Evolutionary conservation across 805 yeast species (phyloP).

Genomic region (Wickerhamiella allomyrinae): DNA sequence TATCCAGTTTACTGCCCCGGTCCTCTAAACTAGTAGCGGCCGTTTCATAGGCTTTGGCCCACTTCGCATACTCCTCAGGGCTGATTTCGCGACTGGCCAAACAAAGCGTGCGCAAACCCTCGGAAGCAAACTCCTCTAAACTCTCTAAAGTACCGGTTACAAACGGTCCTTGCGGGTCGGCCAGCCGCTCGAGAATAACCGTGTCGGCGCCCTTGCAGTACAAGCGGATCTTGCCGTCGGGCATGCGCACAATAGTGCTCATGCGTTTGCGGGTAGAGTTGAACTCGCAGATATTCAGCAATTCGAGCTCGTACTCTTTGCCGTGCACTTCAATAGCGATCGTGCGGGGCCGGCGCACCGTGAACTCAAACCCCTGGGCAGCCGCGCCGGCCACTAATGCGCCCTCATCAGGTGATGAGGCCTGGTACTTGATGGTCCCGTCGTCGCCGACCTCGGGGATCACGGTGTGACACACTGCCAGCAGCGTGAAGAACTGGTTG

Average conservation of each 20-base stretch:
- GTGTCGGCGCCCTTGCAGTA: slow-evolving; percentile 98
- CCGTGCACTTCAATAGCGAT: slow-evolving; percentile 51
- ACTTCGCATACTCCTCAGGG: slow-evolving; percentile 57
- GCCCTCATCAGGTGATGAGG: slow-evolving; percentile 99
- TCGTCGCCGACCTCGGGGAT: slow-evolving; percentile 65
- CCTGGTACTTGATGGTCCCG: slow-evolving; percentile 69
- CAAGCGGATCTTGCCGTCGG: slow-evolving; percentile 78
- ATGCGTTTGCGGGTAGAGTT: slow-evolving; percentile 95
- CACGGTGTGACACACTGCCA: slow-evolving; percentile 94
- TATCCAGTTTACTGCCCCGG: slow-evolving; percentile 65
- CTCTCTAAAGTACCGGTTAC: slow-evolving; percentile 60
- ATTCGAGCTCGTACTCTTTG: slow-evolving; percentile 47
- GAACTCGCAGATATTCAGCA: slow-evolving; percentile 86
- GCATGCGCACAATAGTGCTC: slow-evolving; percentile 89
- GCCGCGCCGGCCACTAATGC: slow-evolving; percentile 97
- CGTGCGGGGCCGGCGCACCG: slow-evolving; percentile 70
- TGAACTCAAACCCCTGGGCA: slow-evolving; percentile 66
- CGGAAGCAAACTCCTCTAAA: slow-evolving; percentile 91
- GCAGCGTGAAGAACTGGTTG: slow-evolving; percentile 63
- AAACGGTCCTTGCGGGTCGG: background rate
- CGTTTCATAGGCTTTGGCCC: slow-evolving; percentile 53
- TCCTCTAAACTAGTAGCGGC: slow-evolving; percentile 74
- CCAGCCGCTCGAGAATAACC: slow-evolving; percentile 74
- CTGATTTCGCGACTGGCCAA: slow-evolving; percentile 72
- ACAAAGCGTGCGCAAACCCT: slow-evolving; percentile 89